Evolutionary conservation across 352 stramenopile genomes (phyloP).

Genomic region (Albugo candida): DNA sequence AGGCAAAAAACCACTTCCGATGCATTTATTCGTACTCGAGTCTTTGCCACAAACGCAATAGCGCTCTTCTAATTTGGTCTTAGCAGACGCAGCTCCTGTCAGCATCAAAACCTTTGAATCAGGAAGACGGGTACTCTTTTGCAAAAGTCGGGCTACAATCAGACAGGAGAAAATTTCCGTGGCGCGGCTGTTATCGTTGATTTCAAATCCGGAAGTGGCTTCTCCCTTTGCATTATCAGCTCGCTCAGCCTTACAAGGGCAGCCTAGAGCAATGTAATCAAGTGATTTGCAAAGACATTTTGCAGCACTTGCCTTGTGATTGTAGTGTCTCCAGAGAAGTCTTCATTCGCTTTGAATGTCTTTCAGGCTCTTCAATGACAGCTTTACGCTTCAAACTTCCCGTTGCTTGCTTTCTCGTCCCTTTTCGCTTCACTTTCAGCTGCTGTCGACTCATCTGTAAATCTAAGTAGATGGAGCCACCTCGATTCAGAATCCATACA

Average conservation of each 20-base stretch:
- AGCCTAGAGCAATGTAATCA: too few species aligned
- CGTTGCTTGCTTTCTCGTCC: slow-evolving; percentile 3
- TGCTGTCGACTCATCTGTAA: slow-evolving; percentile 75
- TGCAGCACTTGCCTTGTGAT: slow-evolving; percentile 3
- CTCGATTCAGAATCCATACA: slow-evolving; percentile 64
- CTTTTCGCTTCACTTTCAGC: slow-evolving; percentile 54
- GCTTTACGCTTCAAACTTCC: slow-evolving; percentile 22
- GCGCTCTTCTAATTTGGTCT: slow-evolving; percentile 2
- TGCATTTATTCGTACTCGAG: slow-evolving; percentile 1
- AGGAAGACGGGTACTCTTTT: slow-evolving; percentile 25
- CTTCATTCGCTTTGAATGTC: slow-evolving; percentile 18
- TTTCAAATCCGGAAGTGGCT: slow-evolving; percentile 38
- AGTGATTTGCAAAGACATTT: slow-evolving; percentile 13
- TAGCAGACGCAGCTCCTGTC: slow-evolving; percentile 2
- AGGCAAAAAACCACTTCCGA: slow-evolving; percentile 18
- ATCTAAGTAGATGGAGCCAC: slow-evolving; percentile 68
- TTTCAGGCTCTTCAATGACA: slow-evolving; percentile 12
- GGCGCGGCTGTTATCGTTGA: slow-evolving; percentile 46
- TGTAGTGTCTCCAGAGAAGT: slow-evolving; percentile 1
- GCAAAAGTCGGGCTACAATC: slow-evolving; percentile 53
- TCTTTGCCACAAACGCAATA: slow-evolving; percentile 22
- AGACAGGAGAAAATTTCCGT: slow-evolving; percentile 61
- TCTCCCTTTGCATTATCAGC: slow-evolving; percentile 15
- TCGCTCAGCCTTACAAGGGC: too few species aligned
- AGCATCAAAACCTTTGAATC: not conserved